Conservation (phyloP, 495 filamentous ascomycete species). For the Lasiosphaeria ovina region DNA sequence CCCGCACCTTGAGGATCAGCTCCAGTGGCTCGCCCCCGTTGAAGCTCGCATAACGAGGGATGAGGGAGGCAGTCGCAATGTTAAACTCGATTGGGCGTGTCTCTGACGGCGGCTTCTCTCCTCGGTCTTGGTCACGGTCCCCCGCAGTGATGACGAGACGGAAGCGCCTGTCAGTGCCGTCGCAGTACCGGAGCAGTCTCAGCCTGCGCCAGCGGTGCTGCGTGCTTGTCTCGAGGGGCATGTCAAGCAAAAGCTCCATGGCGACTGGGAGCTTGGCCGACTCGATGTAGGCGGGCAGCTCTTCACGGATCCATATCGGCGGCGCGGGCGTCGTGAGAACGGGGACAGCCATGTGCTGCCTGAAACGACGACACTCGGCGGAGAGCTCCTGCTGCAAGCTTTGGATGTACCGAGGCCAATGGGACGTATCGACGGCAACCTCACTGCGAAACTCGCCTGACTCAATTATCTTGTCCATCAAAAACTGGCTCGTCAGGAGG, state of each 20-base stretch:
- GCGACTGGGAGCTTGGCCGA: background rate
- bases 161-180: conserved; percentile 5
- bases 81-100: conserved; percentile 7
- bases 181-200: conserved; percentile 8
- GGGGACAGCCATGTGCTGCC: background rate
- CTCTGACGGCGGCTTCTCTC: background rate
- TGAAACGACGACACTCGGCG: conserved; percentile 6
- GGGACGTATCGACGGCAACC: background rate
- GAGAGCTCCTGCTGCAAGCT: conserved; percentile 6
- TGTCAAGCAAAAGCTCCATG: conserved; percentile 11
- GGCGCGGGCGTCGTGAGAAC: background rate
- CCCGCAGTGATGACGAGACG: conserved; percentile 12
- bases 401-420: conserved; percentile 14
- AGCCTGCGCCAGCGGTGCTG: conserved; percentile 5
- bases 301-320: conserved; percentile 4
- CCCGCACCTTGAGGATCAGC: conserved; percentile 3
- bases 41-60: conserved; percentile 9
- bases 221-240: background rate
- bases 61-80: conserved; percentile 4
- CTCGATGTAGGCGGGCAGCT: conserved; percentile 5
- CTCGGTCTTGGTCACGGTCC: background rate
- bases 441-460: conserved; percentile 12
- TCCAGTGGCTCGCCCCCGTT: conserved; percentile 4
- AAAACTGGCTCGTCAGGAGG: conserved; percentile 11
- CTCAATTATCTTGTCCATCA: conserved; percentile 13